Base-by-base conservation (phyloP, 148 eudicot genomes). In the Chenopodium album region DNA sequence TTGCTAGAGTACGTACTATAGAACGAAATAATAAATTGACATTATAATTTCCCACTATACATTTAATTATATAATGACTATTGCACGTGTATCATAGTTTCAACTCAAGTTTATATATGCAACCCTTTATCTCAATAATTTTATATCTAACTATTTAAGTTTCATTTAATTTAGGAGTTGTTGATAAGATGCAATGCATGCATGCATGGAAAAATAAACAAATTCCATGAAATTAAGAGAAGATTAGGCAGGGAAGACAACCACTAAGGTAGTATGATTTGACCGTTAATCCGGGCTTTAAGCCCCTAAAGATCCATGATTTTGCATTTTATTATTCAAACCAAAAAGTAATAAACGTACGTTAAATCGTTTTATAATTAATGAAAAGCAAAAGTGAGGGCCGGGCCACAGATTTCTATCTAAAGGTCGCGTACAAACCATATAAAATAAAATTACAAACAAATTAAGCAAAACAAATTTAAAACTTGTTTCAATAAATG, bases 201-300 rank as follows among this genome's bases (percentile, higher is more conserved):
- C 81, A 77, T 66, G 73, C 63, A 79, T 47, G 44, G 52, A 68
- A 34, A 63, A 56, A 23, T 79, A 67, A 31, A 68, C 81, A 69
- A 71, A 48, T 85, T 82, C 17, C 89, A 89, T 9, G 89, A 80
- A 84, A 85, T 85, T 79, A 82, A 82, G 92, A 85, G 75, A 85
- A 75, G 82, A 79, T 85, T 81, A 81, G 70, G 90, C 78, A 65
- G 63, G 44, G 34, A 83, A 82, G 31, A 78, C 68, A 47, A 62
- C 71, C 83, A 84, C 71, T 82, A 78, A 85, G 84, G 83, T 82
- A 84, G 85, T 68, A 56, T 73, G 86, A 86, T 84, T 78, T 74
- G 87, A 83, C 83, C 79, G 52, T 83, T 73, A 75, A 78, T 80
- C 82, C 86, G 76, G 76, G 72, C 22, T 74, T 83, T 83, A 75